A percentile compares a stretch with the other conserved stretches of the same genome.
phyloP scores from a whole-genome alignment of 106 monocot genomes.

The Ottelia alismoides region DNA sequence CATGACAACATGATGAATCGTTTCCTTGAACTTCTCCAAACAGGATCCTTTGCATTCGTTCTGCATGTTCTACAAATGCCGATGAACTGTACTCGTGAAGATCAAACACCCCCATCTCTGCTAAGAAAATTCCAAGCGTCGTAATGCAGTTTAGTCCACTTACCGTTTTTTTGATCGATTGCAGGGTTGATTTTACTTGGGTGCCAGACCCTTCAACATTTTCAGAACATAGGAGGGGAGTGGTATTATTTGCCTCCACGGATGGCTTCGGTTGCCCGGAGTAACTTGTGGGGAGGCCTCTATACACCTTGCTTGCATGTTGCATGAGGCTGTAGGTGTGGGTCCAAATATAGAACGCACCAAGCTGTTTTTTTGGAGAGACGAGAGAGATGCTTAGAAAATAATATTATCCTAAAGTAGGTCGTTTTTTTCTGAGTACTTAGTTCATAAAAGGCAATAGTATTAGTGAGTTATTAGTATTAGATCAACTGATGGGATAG shows the following conservation, averaged over 20 bases:
- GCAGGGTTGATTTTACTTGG: background rate
- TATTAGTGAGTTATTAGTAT: too few relatives aligned
- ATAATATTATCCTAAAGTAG: too few relatives aligned
- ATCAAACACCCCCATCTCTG: background rate
- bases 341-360: slow-evolving; percentile 75
- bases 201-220: background rate
- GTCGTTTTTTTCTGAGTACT: too few relatives aligned
- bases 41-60: background rate
- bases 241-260: background rate
- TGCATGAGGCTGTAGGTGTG: slow-evolving; percentile 53
- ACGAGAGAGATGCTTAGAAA: background rate
- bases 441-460: too few relatives aligned
- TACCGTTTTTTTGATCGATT: background rate
- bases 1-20: slow-evolving; percentile 15
- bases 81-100: too few relatives aligned
- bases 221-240: slow-evolving; percentile 1
- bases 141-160: background rate
- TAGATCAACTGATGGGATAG: too few relatives aligned
- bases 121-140: background rate
- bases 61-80: too few relatives aligned
- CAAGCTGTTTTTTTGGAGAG: slow-evolving; percentile 34
- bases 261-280: background rate
- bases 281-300: background rate
- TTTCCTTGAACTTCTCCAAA: slow-evolving; percentile 6
- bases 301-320: slow-evolving; percentile 10